Evolutionary conservation across 129 eudicot genomes (phyloP), one percentile per base, ranked within the genome.

Genomic region (Centrapalus pauciflorus): DNA sequence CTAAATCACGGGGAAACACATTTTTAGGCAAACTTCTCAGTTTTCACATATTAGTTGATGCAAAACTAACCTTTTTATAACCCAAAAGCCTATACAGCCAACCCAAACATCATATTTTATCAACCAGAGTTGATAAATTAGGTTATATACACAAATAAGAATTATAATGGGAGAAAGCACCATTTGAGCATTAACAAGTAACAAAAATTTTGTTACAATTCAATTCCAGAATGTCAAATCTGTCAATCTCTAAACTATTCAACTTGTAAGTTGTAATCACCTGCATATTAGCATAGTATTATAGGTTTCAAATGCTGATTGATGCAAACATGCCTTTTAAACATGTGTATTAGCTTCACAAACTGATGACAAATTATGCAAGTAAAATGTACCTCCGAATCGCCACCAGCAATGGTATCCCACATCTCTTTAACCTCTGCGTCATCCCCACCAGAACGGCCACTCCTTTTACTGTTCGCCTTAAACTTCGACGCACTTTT

Each of bases 361-460:
- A 46, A 51, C 32, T 12, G 7, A 61, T 32, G 34, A 4, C 61
- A 33, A 52, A 52, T 11, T n/a, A 5, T n/a, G 30, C 43, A 46
- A 35, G 23, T 13, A 26, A 55, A 55, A 24, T 56, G 41, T 66
- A 75, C 98, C 98, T 93, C 98, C 0, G 96, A 86, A 78, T 85
- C 88, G 4, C 84, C 96, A 0, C 95, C 95, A 3, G 95, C 96
- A 68, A 93, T 50, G 0, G 96, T 88, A 49, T 85, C 95, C 98
- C 98, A 92, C 98, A 92, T 88, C 89, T 93, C 98, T 79, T 88
- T 82, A 37, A 79, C 79, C 66, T 93, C 98, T 20, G 84, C 85
- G 78, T 93, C 96, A 38, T 76, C 85, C 20, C 83, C 84, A 25
- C 73, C 69, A 50, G 78, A 72, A 69, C 76, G 73, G 67, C 75